These are phyloP conservation scores for Aspergillus pseudonomiae DNA, from an alignment of 2,329 filamentous ascomycete species.

Conservation along the genomic window DNA sequence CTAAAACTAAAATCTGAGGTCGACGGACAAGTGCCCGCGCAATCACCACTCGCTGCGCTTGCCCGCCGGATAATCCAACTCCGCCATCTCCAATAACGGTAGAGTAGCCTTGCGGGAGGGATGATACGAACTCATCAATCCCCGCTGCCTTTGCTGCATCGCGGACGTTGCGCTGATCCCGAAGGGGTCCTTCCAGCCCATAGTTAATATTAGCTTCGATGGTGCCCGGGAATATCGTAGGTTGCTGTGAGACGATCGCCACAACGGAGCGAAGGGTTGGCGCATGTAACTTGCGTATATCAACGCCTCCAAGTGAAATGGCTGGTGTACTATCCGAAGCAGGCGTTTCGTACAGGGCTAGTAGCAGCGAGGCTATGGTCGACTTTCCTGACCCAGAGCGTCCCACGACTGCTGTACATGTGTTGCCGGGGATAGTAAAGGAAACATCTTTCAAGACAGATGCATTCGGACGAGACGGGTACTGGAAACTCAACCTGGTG, in stretches of 20 bases:
- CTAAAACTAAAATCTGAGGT: conserved; percentile 75
- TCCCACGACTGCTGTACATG: conserved; percentile 78
- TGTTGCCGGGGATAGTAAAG: conserved; percentile 65
- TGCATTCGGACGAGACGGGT: conserved; percentile 60
- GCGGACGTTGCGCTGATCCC: conserved; percentile 50
- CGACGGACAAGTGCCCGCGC: conserved; percentile 74
- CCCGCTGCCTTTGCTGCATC: conserved; percentile 61
- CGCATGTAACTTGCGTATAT: conserved; percentile 64
- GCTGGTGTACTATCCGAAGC: conserved; percentile 35
- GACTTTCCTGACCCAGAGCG: conserved; percentile 89
- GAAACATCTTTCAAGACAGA: conserved; percentile 66
- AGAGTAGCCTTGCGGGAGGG: conserved; percentile 70
- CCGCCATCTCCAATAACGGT: conserved; percentile 79
- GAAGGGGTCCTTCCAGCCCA: conserved; percentile 62
- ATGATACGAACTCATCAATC: conserved; percentile 75
- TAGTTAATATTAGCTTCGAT: conserved; percentile 68
- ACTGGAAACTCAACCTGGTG: conserved; percentile 68
- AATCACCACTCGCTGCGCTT: conserved; percentile 79
- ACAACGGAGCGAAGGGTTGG: conserved; percentile 62
- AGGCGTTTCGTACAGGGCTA: conserved; percentile 66
- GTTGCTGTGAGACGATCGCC: conserved; percentile 63
- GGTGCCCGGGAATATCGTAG: conserved; percentile 60
- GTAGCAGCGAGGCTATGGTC: conserved; percentile 74
- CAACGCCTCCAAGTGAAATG: conserved; percentile 56
- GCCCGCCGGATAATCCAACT: conserved; percentile 73